Conservation (phyloP, 768 basidiomycete species). For the Butyriboletus loyo region DNA sequence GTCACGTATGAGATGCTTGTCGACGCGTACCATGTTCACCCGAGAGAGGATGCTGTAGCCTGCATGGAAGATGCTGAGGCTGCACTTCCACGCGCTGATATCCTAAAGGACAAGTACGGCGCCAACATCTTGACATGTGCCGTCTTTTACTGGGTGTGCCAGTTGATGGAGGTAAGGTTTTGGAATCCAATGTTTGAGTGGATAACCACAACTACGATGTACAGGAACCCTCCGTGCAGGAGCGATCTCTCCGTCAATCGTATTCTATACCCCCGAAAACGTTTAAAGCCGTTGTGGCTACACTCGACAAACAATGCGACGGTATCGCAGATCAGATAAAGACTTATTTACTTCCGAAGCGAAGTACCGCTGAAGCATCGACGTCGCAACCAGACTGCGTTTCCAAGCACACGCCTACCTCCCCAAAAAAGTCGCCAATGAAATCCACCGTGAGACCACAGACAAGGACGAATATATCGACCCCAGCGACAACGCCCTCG, state of each 20-base stretch:
- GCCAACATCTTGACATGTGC: slow-evolving; percentile 31
- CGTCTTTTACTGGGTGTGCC: slow-evolving; percentile 48
- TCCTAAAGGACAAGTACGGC: slow-evolving; percentile 22
- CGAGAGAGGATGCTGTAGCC: slow-evolving; percentile 17
- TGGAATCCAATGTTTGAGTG: background rate
- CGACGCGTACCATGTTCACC: slow-evolving; percentile 18
- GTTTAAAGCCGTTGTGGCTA: slow-evolving; percentile 19
- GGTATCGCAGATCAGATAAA: slow-evolving; percentile 24
- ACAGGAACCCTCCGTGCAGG: slow-evolving; percentile 24
- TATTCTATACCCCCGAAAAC: slow-evolving; percentile 12
- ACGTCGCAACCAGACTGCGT: background rate
- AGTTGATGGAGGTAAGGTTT: slow-evolving; percentile 34
- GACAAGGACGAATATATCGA: background rate
- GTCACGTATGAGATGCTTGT: slow-evolving; percentile 34
- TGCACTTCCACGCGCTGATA: slow-evolving; percentile 8
- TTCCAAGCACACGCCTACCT: background rate
- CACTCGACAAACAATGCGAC: slow-evolving; percentile 27
- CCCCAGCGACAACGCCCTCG: slow-evolving; percentile 16
- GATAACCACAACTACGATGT: background rate
- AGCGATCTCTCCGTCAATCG: slow-evolving; percentile 15
- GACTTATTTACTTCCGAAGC: slow-evolving; percentile 4
- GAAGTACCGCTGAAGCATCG: background rate
- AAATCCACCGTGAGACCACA: slow-evolving; percentile 20
- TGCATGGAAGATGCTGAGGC: slow-evolving; percentile 38
- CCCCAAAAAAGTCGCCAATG: slow-evolving; percentile 17